Base-by-base conservation (phyloP, 202 grass and related monocot species). In the Setaria viridis region DNA sequence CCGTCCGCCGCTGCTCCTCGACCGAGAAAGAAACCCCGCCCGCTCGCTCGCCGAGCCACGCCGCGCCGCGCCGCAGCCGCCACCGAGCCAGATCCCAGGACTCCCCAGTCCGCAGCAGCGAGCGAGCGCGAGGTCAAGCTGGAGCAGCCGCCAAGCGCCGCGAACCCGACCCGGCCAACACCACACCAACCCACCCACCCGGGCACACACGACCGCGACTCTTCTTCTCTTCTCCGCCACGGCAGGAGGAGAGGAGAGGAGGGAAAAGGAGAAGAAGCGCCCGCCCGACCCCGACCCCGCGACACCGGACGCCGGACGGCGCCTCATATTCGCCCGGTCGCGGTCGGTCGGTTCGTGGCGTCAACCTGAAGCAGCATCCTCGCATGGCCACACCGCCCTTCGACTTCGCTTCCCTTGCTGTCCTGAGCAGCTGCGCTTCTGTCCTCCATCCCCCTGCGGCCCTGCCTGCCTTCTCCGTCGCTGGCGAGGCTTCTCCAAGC, bases 361-460 rank as follows among this genome's bases (percentile, higher is more conserved):
- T 91, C 45, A 55, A 76, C 81, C 74, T 66, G 80, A 91, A 84
- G 89, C 51, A 70, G 59, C 71, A 5, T 25, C 19, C 20, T 10
- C 68, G 5, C 12, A 7, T 7, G 43, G 7, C 32, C 48, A 17
- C 50, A 17, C 64, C 20, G 63, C 43, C 48, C 64, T 46, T 39
- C 6, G 32, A 37, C 63, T 37, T 20, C 34, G 16, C 34, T 19
- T 17, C 46, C 7, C 47, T 25, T 39, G 16, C 32, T 45, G 43
- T 45, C 43, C 43, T 45, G 43, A 5, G 43, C 43, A 7, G n/a
- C 17, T 39, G 6, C 12, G 21, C 41, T 45, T 15, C 21, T 19
- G 41, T 5, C 7, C 50, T 57, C 9, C 33, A 25, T 25, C 4
- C 15, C 1, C 2, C 29, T 48, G 41, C 4, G 45, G 42, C 6